Evolutionary conservation across 2,329 filamentous ascomycete species (phyloP).

Genomic region (Thelonectria olida): DNA sequence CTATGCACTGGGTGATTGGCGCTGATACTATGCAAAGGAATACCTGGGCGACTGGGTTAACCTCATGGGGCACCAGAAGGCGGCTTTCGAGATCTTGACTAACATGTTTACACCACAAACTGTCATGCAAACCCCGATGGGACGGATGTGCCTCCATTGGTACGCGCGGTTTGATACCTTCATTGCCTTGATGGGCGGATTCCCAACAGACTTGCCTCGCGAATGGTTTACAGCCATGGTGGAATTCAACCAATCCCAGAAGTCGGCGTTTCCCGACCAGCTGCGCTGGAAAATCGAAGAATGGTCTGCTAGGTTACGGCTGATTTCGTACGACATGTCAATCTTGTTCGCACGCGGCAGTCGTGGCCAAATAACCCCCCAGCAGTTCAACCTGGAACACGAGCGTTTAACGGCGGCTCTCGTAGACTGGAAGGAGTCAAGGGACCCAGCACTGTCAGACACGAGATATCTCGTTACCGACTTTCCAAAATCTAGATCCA

Average conservation of each 20-base stretch:
- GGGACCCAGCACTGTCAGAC: conserved; percentile 71
- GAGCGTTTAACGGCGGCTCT: conserved; percentile 59
- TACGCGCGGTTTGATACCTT: conserved; percentile 90
- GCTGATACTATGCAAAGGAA: conserved; percentile 65
- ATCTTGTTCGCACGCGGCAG: conserved; percentile 76
- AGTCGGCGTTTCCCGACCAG: conserved; percentile 67
- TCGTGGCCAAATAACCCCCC: conserved; percentile 69
- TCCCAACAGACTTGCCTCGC: conserved; percentile 75
- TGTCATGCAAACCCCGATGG: conserved; percentile 74
- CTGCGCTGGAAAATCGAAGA: conserved; percentile 74
- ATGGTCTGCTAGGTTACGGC: conserved; percentile 70
- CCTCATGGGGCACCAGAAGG: conserved; percentile 89
- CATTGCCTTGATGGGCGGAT: conserved; percentile 82
- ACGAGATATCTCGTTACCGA: conserved; percentile 69
- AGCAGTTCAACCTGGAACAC: conserved; percentile 73
- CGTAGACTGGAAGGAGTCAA: conserved; percentile 59
- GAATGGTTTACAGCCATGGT: conserved; percentile 80
- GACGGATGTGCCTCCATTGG: conserved; percentile 84
- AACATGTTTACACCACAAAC: conserved; percentile 81
- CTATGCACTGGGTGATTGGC: conserved; percentile 22
- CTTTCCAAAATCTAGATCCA: conserved; percentile 63
- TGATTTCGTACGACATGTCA: conserved; percentile 84
- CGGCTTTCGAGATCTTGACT: conserved; percentile 82
- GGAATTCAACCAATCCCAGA: conserved; percentile 69
- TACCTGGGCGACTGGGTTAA: conserved; percentile 97